phyloP scores from a whole-genome alignment of 768 basidiomycete genomes.

The Suillus decipiens region DNA sequence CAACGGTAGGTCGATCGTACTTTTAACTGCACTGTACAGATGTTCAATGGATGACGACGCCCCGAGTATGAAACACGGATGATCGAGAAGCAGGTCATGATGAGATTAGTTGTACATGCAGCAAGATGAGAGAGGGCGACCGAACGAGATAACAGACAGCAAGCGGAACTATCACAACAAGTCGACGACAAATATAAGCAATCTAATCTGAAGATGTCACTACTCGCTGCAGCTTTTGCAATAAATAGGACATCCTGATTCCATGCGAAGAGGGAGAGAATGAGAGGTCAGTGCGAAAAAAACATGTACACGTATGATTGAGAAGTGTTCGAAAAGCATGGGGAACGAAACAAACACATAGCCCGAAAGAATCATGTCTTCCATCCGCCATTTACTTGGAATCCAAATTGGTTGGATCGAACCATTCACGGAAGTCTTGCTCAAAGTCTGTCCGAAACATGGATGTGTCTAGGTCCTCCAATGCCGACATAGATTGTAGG shows the following conservation, averaged over 20 bases:
- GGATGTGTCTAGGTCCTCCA: slow-evolving; percentile 35
- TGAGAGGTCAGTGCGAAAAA: slow-evolving; percentile 5
- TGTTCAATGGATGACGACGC: no score
- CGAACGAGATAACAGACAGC: slow-evolving; percentile 3
- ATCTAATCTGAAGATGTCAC: slow-evolving; percentile 16
- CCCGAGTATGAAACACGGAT: not conserved
- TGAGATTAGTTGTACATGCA: slow-evolving; percentile 22
- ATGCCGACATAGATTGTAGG: no score
- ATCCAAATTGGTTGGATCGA: slow-evolving; percentile 50
- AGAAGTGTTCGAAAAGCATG: slow-evolving; percentile 12
- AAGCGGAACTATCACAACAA: slow-evolving; percentile 15
- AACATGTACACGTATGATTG: slow-evolving; percentile 22
- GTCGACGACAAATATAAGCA: slow-evolving; percentile 15
- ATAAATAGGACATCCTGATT: slow-evolving; percentile 29
- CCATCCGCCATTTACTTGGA: slow-evolving; percentile 22
- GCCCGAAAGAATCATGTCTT: slow-evolving; percentile 12
- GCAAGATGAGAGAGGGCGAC: slow-evolving; percentile 4
- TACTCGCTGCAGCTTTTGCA: slow-evolving; percentile 25
- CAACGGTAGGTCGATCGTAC: no score
- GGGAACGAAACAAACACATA: slow-evolving; percentile 11
- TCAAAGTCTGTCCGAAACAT: slow-evolving; percentile 56
- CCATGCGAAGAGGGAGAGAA: slow-evolving; percentile 14
- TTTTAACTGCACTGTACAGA: no score
- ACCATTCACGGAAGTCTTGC: slow-evolving; percentile 76
- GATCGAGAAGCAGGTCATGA: not conserved